Base-by-base conservation (phyloP, 306 rosid species). In the Cercis canadensis region DNA sequence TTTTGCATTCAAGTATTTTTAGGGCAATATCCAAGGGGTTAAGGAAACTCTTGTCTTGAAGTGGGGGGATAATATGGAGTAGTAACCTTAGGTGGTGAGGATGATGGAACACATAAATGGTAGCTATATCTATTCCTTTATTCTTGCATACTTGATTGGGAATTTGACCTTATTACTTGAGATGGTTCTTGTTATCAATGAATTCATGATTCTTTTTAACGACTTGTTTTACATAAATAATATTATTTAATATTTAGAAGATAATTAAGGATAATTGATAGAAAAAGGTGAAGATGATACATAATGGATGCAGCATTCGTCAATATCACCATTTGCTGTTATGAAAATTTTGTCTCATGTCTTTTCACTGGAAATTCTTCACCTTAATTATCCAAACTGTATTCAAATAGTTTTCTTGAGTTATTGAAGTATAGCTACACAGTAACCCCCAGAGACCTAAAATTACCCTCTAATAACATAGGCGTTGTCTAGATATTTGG, bases 111-210 rank as follows among this genome's bases (percentile, higher is more conserved):
- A 31, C 45, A 62, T 62, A 46, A 62, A 55, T 77, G 50, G 43
- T 32, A 47, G 60, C 50, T 72, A 61, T 44, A 34, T 52, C 46
- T 29, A 61, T 53, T 59, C 60, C 49, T 54, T 66, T 53, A 12
- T 54, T 78, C 75, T 72, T 72, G 39, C 67, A 8, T 57, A 57
- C 74, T 78, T 79, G 79, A 79, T 72, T 44, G 45, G 67, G 34
- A 60, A 79, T 18, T 54, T 73, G 83, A 73, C 79, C 70, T 4
- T 58, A 11, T 72, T 58, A 65, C 62, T 18, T 51, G 73, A 57
- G 57, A 65, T 54, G 65, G 68, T 56, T 64, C 74, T 40, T 39
- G 9, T 39, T 72, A 44, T 12, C 83, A 60, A 73, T 16, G 15
- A 18, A 59, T 75, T 11, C 74, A 72, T 72, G 46, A 73, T 78